phyloP scores from a whole-genome alignment of 192 early-diverging fungal species.

The Coemansia umbellata region DNA sequence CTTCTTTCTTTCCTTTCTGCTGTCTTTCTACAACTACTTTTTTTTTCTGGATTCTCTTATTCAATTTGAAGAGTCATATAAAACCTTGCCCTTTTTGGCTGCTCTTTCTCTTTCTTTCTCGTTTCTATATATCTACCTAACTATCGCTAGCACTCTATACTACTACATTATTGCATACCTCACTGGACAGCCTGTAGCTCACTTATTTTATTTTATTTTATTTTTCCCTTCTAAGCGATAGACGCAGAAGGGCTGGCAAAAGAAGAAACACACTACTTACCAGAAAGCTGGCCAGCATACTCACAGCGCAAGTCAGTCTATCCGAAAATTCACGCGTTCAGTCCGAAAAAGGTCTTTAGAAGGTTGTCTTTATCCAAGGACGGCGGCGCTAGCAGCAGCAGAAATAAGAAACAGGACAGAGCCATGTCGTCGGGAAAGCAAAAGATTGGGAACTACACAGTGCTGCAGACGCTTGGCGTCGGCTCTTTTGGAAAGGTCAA shows the following conservation, averaged over 20 bases:
- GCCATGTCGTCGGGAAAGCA: slow-evolving; percentile 45
- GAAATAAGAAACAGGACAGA: slow-evolving; percentile 10
- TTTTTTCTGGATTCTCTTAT: too few relatives aligned
- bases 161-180: too few relatives aligned
- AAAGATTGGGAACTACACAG: slow-evolving; percentile 87
- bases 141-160: too few relatives aligned
- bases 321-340: slow-evolving; percentile 43
- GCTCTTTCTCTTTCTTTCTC: too few relatives aligned
- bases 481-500: slow-evolving; percentile 99
- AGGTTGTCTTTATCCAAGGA: slow-evolving; percentile 35
- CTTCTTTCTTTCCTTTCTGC: too few relatives aligned
- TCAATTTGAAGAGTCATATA: too few relatives aligned
- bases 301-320: background rate
- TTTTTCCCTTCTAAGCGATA: background rate
- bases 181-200: too few relatives aligned
- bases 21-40: too few relatives aligned
- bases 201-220: background rate
- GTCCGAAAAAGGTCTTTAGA: slow-evolving; percentile 39
- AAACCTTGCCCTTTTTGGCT: too few relatives aligned
- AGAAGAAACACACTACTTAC: background rate
- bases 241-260: background rate
- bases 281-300: background rate
- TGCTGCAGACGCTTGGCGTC: slow-evolving; percentile 92
- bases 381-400: slow-evolving; percentile 11
- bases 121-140: too few relatives aligned